Evolutionary conservation across 345 rosid genomes (phyloP).

Genomic region (Rhodomyrtus tomentosa): DNA sequence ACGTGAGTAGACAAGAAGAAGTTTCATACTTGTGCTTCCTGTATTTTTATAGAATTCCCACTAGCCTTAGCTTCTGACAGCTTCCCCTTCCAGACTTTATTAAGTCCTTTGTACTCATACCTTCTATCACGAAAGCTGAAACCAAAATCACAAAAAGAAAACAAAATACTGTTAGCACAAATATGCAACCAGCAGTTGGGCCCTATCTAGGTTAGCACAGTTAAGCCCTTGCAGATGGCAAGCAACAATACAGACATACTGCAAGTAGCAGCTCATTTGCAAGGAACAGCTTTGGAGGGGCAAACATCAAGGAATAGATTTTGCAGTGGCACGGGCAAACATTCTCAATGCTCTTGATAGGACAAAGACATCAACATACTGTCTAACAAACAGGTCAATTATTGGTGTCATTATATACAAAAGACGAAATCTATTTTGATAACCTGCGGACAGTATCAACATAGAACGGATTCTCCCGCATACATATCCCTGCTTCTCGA

Average conservation of each 20-base stretch:
- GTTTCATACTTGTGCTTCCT: slow-evolving; percentile 77
- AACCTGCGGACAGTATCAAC: slow-evolving; percentile 96
- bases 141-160: neutral
- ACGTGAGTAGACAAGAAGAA: neutral
- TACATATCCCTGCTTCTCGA: slow-evolving; percentile 98
- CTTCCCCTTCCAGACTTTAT: slow-evolving; percentile 97
- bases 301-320: neutral
- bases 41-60: slow-evolving; percentile 89
- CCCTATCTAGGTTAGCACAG: neutral
- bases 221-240: neutral
- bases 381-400: neutral
- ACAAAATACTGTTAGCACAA: neutral
- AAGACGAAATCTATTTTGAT: slow-evolving; percentile 1
- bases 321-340: neutral
- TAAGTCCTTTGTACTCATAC: slow-evolving; percentile 93
- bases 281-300: neutral
- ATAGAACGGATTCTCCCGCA: slow-evolving; percentile 94
- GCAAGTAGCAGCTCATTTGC: neutral
- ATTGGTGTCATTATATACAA: neutral
- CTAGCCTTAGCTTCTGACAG: slow-evolving; percentile 90
- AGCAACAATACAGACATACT: neutral
- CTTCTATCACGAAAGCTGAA: slow-evolving; percentile 95
- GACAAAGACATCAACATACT: neutral
- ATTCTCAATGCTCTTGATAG: neutral
- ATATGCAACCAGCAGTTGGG: neutral